These are phyloP conservation scores for Volutella citrinella DNA, from an alignment of 2,329 filamentous ascomycete genomes.

Conservation along the genomic window DNA sequence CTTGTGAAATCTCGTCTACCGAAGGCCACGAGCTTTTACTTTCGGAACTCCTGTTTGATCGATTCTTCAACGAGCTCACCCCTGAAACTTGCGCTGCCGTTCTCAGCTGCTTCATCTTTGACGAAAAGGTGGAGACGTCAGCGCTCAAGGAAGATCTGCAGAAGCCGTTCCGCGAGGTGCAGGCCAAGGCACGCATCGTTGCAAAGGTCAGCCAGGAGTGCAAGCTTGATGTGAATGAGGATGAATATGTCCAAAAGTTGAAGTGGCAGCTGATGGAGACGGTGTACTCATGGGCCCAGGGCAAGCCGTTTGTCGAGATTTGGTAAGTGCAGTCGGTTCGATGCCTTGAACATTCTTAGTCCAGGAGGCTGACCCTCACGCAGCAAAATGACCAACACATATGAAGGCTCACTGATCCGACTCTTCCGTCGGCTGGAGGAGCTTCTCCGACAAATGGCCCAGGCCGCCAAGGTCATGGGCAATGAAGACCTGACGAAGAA, in stretches of 20 bases:
- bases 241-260: slow-evolving; percentile 85
- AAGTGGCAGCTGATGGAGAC: slow-evolving; percentile 98
- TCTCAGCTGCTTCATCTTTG: slow-evolving; percentile 93
- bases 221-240: slow-evolving; percentile 90
- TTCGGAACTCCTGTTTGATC: slow-evolving; percentile 90
- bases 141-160: slow-evolving; percentile 78
- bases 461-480: slow-evolving; percentile 97
- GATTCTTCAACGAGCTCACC: slow-evolving; percentile 94
- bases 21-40: slow-evolving; percentile 90
- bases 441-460: slow-evolving; percentile 88
- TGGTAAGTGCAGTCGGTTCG: too few relatives aligned
- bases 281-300: slow-evolving; percentile 87
- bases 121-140: slow-evolving; percentile 84
- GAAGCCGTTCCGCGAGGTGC: slow-evolving; percentile 83
- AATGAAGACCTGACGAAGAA: slow-evolving; percentile 90
- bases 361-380: slow-evolving; percentile 22
- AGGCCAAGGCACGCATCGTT: slow-evolving; percentile 80
- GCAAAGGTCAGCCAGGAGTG: slow-evolving; percentile 94
- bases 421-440: slow-evolving; percentile 95
- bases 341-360: too few relatives aligned
- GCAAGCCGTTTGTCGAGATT: slow-evolving; percentile 86
- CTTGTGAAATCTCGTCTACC: slow-evolving; percentile 92
- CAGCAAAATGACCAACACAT: slow-evolving; percentile 98
- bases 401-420: slow-evolving; percentile 93
- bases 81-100: slow-evolving; percentile 85